Conservation (phyloP, 1,284 basidiomycete genomes). For the Paramarasmius palmivorus region DNA sequence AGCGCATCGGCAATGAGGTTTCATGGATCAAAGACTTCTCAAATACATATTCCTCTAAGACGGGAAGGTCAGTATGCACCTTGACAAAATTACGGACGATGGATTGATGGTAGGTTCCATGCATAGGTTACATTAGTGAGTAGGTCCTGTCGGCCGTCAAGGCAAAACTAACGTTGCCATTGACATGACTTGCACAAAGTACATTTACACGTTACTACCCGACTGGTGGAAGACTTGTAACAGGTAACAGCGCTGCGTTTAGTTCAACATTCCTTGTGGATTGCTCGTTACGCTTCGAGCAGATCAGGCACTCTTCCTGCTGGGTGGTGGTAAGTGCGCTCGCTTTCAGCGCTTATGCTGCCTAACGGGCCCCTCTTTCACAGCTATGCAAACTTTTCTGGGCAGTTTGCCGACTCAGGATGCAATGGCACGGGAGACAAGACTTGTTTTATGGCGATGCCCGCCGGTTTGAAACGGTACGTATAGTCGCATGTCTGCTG, state of each 20-base stretch:
- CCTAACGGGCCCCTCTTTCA: background rate
- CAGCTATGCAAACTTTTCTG: constrained; percentile 58
- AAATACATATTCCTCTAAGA: constrained; percentile 55
- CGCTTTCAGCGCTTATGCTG: background rate
- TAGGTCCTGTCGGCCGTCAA: too few species aligned
- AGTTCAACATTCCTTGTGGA: constrained; percentile 54
- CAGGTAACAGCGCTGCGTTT: constrained; percentile 55
- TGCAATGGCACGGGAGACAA: constrained; percentile 51
- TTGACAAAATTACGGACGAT: constrained; percentile 16
- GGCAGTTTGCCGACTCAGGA: constrained; percentile 60
- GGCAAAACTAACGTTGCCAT: too few species aligned
- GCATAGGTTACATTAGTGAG: constrained; percentile 36
- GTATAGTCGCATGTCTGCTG: background rate
- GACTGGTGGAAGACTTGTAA: constrained; percentile 72
- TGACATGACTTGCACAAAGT: constrained; percentile 23
- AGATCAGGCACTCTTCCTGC: constrained; percentile 58
- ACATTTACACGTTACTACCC: constrained; percentile 66
- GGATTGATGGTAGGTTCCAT: background rate
- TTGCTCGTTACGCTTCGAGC: constrained; percentile 51
- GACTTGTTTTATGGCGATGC: constrained; percentile 53
- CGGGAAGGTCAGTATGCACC: constrained; percentile 40
- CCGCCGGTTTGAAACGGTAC: constrained; percentile 19
- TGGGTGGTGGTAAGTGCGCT: constrained; percentile 42
- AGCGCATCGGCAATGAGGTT: constrained; percentile 55
- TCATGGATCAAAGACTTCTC: constrained; percentile 65